These are phyloP conservation scores for Teratosphaeria destructans DNA, from an alignment of 2,329 filamentous ascomycete genomes.

Conservation along the genomic window DNA sequence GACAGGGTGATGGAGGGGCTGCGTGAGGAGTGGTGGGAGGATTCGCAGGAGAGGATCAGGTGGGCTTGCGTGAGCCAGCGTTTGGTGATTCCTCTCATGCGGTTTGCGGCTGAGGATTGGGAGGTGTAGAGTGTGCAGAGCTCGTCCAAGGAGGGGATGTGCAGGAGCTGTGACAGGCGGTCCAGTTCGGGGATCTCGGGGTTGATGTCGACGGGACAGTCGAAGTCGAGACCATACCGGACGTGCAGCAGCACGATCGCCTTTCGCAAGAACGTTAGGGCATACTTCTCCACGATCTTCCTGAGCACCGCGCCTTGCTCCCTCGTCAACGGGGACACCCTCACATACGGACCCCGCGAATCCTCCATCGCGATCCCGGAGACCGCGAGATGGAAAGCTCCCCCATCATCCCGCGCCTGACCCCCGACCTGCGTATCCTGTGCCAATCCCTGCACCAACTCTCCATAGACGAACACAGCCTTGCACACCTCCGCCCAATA, in stretches of 20 bases:
- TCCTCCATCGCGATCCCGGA: slow-evolving; percentile 6
- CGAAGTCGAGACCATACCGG: slow-evolving; percentile 80
- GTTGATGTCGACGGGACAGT: slow-evolving; percentile 41
- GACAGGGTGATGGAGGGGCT: slow-evolving; percentile 44
- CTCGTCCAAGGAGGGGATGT: slow-evolving; percentile 67
- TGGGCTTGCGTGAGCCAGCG: slow-evolving; percentile 62
- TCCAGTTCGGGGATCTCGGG: slow-evolving; percentile 52
- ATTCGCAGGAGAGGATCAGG: slow-evolving; percentile 13
- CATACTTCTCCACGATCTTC: slow-evolving; percentile 61
- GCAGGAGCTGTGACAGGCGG: slow-evolving; percentile 65
- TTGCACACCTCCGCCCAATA: slow-evolving; percentile 88
- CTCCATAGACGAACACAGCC: slow-evolving; percentile 50
- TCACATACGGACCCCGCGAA: slow-evolving; percentile 1
- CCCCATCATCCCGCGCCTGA: background rate
- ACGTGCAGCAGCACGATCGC: slow-evolving; percentile 72
- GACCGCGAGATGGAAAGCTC: slow-evolving; percentile 8
- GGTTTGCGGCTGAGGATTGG: slow-evolving; percentile 27
- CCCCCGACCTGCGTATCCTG: background rate
- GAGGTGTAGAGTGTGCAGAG: slow-evolving; percentile 54
- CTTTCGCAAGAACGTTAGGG: slow-evolving; percentile 83
- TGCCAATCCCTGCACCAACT: slow-evolving; percentile 5
- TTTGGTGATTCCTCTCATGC: slow-evolving; percentile 41
- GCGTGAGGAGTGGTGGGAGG: slow-evolving; percentile 6
- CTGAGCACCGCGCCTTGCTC: slow-evolving; percentile 21
- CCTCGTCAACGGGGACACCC: slow-evolving; percentile 3